Evolutionary conservation across 2,329 filamentous ascomycete species (phyloP), one percentile per base, ranked within the genome.

Genomic region (Fusarium sacchari): DNA sequence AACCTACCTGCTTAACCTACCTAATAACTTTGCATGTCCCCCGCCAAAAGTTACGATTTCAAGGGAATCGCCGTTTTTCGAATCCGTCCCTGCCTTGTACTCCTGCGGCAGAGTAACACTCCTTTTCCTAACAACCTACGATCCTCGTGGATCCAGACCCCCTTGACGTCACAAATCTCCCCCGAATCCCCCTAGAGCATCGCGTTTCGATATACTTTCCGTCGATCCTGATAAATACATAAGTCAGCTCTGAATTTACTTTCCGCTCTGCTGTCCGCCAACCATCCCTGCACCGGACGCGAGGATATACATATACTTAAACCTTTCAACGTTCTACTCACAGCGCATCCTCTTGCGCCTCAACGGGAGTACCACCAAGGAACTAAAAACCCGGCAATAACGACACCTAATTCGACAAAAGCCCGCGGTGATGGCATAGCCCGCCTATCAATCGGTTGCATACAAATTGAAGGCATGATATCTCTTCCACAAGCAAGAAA

Each of bases 391-490:
- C 64, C 72, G 72, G 71, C 75, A 78, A 60, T 53, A 58, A 64
- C 58, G 49, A 63, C 57, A 59, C 63, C 69, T 47, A 73, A 56
- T 30, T 66, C 37, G 58, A 58, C 57, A 30, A 53, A 53, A 69
- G 42, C 60, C 60, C 60, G 71, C 73, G 74, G 76, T 62, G 67
- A 78, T 78, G 77, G 77, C 74, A 71, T 78, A 78, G 69, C 58
- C 71, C 65, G 63, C 67, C 69, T 69, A 67, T 62, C 44, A 73
- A 62, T 75, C 66, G 64, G 65, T 67, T 60, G 65, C 46, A 64
- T 26, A 63, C 44, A 60, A 64, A 69, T 72, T 60, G 77, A 78
- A 78, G 77, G 74, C 71, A 79, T 78, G 77, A 61, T 75, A 78
- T 67, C 74, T 76, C 67, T 69, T 72, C 67, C 64, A 71, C 71